Percentiles rank a stretch among this genome's conserved stretches.
Conservation (phyloP, 148 eudicot genomes). For the Rhododendron simsii region DNA sequence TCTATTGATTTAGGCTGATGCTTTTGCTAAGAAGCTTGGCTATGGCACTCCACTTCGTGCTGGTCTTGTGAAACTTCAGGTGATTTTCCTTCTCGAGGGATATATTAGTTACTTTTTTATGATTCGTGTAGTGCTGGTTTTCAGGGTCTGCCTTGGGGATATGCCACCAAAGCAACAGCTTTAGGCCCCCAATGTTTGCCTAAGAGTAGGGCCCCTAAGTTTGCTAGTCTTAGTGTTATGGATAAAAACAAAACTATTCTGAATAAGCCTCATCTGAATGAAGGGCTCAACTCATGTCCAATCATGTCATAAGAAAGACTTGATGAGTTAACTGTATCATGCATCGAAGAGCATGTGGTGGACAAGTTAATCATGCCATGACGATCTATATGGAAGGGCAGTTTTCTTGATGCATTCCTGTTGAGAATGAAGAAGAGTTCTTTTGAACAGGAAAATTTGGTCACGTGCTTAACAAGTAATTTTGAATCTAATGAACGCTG, state of each 20-base stretch:
- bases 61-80: constrained; percentile 96
- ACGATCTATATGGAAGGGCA: too few species aligned
- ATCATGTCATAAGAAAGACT: background rate
- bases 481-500: background rate
- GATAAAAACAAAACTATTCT: background rate
- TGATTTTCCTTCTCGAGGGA: constrained; percentile 10
- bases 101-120: background rate
- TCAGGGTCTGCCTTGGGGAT: background rate
- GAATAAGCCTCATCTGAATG: background rate
- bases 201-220: background rate
- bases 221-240: background rate
- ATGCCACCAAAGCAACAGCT: background rate
- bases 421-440: too few species aligned
- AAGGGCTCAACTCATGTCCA: background rate
- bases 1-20: constrained; percentile 70
- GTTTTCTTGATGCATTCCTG: too few species aligned
- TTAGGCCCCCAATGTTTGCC: background rate
- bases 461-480: background rate
- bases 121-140: background rate
- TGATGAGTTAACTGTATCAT: background rate
- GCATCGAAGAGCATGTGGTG: background rate
- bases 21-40: constrained; percentile 91
- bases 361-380: background rate
- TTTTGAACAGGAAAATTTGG: too few species aligned
- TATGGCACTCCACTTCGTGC: constrained; percentile 72